These are phyloP conservation scores for Talaromyces sp. DNA, from an alignment of 2,329 filamentous ascomycete genomes.

Conservation along the genomic window DNA sequence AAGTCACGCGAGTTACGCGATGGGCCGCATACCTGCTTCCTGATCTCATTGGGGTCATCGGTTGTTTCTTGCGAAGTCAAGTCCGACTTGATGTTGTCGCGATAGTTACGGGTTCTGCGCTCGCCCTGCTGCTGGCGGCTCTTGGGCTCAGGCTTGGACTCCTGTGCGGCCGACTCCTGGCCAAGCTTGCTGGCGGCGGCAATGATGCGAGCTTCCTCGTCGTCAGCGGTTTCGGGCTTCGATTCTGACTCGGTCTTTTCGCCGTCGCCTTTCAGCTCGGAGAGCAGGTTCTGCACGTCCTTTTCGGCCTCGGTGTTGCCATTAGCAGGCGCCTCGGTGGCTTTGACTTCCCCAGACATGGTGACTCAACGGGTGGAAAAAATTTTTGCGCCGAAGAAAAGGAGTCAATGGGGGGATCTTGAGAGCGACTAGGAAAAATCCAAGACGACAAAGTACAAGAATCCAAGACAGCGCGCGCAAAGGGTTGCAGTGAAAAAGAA, in stretches of 20 bases:
- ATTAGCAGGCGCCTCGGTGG: constrained; percentile 18
- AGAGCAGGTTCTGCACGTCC: constrained; percentile 42
- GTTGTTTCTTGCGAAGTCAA: constrained; percentile 62
- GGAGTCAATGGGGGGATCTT: neutral
- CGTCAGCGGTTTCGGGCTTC: constrained; percentile 3
- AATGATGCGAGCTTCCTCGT: constrained; percentile 31
- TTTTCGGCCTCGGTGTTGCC: constrained; percentile 39
- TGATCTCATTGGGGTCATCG: constrained; percentile 73
- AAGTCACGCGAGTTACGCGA: neutral
- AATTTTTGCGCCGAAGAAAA: neutral
- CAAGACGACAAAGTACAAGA: neutral
- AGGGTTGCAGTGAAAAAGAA: constrained; percentile 1
- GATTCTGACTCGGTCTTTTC: constrained; percentile 14
- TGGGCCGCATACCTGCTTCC: constrained; percentile 63
- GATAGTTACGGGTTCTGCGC: constrained; percentile 16
- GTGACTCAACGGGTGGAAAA: constrained; percentile 3
- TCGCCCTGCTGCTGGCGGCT: constrained; percentile 7
- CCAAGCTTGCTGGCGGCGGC: constrained; percentile 32
- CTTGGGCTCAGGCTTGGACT: constrained; percentile 22
- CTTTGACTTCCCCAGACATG: constrained; percentile 37
- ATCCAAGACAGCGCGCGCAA: neutral
- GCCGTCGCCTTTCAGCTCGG: constrained; percentile 38
- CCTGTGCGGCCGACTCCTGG: constrained; percentile 30
- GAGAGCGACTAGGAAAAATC: neutral
- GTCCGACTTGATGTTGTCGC: constrained; percentile 65